Evolutionary conservation across 2,329 filamentous ascomycete genomes (phyloP).

Genomic region (Trichoderma koningii): DNA sequence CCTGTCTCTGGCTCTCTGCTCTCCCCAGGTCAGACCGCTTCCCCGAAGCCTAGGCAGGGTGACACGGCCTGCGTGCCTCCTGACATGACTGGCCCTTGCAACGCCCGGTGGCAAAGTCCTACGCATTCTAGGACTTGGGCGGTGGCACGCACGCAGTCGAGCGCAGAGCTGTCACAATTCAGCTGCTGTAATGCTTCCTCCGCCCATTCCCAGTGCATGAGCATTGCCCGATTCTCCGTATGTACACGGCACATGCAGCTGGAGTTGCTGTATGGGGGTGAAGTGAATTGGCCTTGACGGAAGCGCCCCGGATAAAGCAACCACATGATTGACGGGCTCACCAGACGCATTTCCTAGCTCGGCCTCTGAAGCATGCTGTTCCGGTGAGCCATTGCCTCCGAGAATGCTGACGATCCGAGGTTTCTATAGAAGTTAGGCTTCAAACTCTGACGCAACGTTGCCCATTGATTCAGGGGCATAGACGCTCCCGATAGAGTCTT

Average conservation of each 20-base stretch:
- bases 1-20: neutral
- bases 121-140: conserved; percentile 24
- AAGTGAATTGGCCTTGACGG: neutral
- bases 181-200: neutral
- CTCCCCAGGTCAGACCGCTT: conserved; percentile 27
- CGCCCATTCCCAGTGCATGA: neutral
- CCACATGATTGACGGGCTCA: conserved; percentile 18
- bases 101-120: conserved; percentile 26
- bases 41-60: conserved; percentile 24
- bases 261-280: neutral
- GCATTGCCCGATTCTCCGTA: no score
- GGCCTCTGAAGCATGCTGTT: neutral
- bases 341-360: conserved; percentile 9
- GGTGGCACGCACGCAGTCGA: neutral
- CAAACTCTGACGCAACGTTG: neutral
- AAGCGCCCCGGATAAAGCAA: conserved; percentile 16
- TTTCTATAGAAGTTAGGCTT: neutral
- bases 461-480: neutral
- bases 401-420: neutral
- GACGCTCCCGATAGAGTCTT: neutral
- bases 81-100: conserved; percentile 25
- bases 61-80: conserved; percentile 27
- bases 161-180: conserved; percentile 18
- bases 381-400: neutral
- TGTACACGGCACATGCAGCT: neutral